A percentile compares a stretch with the other conserved stretches of the same genome.
These are phyloP conservation scores for Microcos paniculata DNA, from an alignment of 345 rosid genomes.

Conservation along the genomic window DNA sequence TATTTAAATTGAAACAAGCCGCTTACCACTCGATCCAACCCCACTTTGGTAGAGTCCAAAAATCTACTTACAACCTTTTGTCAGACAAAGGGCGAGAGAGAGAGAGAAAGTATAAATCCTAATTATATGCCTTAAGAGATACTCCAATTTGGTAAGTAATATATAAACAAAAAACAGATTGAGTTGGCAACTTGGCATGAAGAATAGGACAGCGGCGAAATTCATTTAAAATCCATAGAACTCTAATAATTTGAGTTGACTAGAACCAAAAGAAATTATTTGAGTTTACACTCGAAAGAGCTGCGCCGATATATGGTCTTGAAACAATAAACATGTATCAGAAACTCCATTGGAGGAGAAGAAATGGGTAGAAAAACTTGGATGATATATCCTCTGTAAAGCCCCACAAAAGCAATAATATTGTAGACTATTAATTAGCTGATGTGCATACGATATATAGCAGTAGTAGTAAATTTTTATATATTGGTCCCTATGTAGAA, in stretches of 20 bases:
- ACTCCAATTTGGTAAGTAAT: not conserved
- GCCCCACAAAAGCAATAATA: constrained; percentile 1
- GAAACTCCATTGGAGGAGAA: constrained; percentile 18
- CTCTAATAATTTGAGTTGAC: constrained; percentile 14
- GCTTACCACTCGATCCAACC: no score
- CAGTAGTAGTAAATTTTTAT: no score
- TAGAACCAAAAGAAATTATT: not conserved
- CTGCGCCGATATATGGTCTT: constrained; percentile 14
- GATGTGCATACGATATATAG: no score
- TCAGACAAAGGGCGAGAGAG: constrained; percentile 29
- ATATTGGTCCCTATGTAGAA: constrained; percentile 3
- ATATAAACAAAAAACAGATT: constrained; percentile 1
- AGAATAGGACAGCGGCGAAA: constrained; percentile 7
- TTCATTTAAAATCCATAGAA: constrained; percentile 11
- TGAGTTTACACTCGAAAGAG: constrained; percentile 17
- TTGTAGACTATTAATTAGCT: not conserved
- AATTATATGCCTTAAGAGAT: constrained; percentile 6
- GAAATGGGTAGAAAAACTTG: not conserved
- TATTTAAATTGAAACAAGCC: no score
- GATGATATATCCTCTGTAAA: not conserved
- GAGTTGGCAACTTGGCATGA: constrained; percentile 27
- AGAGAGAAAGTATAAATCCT: not conserved
- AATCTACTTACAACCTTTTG: constrained; percentile 35
- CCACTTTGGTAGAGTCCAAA: no score
- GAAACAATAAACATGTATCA: constrained; percentile 14